These are phyloP conservation scores for Verbascum thapsus DNA, from an alignment of 257 asterid genomes.

Conservation along the genomic window DNA sequence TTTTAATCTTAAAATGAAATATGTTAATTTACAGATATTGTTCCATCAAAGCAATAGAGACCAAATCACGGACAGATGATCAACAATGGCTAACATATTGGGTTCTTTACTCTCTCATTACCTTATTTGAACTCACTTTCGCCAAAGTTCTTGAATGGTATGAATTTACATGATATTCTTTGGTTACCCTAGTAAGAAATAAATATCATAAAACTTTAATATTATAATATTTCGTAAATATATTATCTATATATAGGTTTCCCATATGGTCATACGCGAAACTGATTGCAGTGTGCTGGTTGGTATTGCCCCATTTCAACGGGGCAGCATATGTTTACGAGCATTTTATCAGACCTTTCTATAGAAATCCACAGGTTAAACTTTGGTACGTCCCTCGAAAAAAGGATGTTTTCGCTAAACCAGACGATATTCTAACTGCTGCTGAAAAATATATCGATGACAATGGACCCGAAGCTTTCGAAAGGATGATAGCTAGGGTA, in stretches of 20 bases:
- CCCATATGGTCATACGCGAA: conserved; percentile 88
- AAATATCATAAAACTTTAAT: too few species aligned
- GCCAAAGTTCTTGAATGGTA: conserved; percentile 75
- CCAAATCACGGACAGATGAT: conserved; percentile 67
- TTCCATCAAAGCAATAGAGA: conserved; percentile 85
- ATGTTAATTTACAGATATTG: conserved; percentile 58
- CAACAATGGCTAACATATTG: conserved; percentile 96
- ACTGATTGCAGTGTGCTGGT: conserved; percentile 72
- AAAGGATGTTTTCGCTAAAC: conserved; percentile 64
- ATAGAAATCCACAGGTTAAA: conserved; percentile 68
- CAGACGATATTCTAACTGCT: conserved; percentile 73
- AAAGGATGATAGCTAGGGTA: conserved; percentile 84
- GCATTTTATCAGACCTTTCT: conserved; percentile 78
- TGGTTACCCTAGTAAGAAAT: too few species aligned
- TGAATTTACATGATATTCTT: too few species aligned
- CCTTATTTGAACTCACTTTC: conserved; percentile 84
- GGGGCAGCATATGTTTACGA: conserved; percentile 87
- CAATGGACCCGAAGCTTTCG: conserved; percentile 85
- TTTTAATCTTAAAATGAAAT: too few species aligned
- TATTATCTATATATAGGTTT: conserved; percentile 48
- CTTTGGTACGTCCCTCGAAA: conserved; percentile 72
- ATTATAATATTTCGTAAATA: not conserved
- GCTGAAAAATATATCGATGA: conserved; percentile 80
- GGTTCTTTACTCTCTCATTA: conserved; percentile 88
- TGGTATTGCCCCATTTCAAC: conserved; percentile 84